phyloP scores from a whole-genome alignment of 345 rosid species.

The Gossypium arboreum region DNA sequence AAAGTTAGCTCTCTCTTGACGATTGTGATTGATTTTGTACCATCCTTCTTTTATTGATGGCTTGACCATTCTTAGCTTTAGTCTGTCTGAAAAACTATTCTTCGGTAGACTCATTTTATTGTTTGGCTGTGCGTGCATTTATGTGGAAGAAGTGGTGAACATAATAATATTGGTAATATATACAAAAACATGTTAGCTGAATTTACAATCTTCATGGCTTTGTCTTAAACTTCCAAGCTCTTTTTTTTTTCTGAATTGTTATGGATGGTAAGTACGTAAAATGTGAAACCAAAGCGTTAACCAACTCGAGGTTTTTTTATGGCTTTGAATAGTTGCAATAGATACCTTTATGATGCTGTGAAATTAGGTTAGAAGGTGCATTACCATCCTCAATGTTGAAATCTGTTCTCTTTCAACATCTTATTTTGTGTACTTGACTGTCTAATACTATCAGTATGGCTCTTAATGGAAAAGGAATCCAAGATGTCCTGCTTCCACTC shows the following conservation, averaged over 20 bases:
- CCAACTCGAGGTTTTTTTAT: not conserved
- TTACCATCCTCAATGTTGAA: not conserved
- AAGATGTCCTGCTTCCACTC: not conserved
- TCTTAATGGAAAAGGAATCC: not conserved
- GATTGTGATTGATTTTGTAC: not conserved
- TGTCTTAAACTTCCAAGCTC: not conserved
- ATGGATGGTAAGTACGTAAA: not conserved
- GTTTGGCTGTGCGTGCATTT: not conserved
- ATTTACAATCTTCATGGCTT: not conserved
- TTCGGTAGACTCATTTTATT: not conserved
- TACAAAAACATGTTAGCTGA: not conserved
- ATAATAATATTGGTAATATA: not conserved
- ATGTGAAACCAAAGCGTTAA: not conserved
- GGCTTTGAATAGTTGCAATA: not conserved
- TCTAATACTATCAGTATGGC: not conserved
- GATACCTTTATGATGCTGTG: not conserved
- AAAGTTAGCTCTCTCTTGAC: not conserved
- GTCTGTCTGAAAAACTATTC: not conserved
- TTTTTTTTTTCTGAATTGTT: not conserved
- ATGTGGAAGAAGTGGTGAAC: not conserved
- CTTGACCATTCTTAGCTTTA: not conserved
- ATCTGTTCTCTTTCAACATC: not conserved
- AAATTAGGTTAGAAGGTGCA: not conserved
- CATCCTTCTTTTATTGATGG: not conserved
- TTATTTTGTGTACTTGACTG: not conserved